Percentiles rank a stretch among this genome's conserved stretches.
Evolutionary conservation across 2,329 filamentous ascomycete genomes (phyloP).

Genomic region (Sordariomycetes sp.): DNA sequence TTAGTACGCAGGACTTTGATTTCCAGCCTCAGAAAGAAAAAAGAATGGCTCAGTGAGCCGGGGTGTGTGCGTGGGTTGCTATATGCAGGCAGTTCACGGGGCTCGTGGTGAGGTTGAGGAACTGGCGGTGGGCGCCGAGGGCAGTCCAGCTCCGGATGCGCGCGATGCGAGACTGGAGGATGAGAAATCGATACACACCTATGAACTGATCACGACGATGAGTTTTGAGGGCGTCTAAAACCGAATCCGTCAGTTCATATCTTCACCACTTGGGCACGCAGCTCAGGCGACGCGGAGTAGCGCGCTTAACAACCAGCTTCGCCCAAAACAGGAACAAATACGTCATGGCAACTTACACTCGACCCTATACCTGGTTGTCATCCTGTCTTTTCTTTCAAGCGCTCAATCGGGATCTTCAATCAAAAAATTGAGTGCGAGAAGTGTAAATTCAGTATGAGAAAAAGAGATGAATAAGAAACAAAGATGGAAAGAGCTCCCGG

Average conservation of each 20-base stretch:
- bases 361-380: constrained; percentile 55
- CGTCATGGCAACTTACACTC: constrained; percentile 45
- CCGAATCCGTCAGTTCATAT: not conserved
- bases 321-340: not conserved
- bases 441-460: not conserved
- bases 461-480: not conserved
- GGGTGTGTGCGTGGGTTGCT: not conserved
- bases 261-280: not conserved
- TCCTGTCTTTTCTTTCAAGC: constrained; percentile 14
- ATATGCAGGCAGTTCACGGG: not conserved
- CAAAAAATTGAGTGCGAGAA: not conserved
- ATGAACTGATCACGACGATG: constrained; percentile 86
- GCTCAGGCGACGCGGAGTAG: not conserved
- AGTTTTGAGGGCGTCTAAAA: constrained; percentile 54
- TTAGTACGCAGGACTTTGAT: constrained; percentile 4
- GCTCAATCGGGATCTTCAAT: not conserved
- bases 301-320: not conserved
- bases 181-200: constrained; percentile 26
- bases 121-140: not conserved
- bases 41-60: constrained; percentile 5
- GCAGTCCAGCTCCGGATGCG: not conserved
- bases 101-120: not conserved
- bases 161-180: not conserved
- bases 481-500: not conserved
- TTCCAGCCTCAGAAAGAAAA: not conserved